phyloP scores from a whole-genome alignment of 2,329 filamentous ascomycete genomes.

The Dryadomyces sulphureus region DNA sequence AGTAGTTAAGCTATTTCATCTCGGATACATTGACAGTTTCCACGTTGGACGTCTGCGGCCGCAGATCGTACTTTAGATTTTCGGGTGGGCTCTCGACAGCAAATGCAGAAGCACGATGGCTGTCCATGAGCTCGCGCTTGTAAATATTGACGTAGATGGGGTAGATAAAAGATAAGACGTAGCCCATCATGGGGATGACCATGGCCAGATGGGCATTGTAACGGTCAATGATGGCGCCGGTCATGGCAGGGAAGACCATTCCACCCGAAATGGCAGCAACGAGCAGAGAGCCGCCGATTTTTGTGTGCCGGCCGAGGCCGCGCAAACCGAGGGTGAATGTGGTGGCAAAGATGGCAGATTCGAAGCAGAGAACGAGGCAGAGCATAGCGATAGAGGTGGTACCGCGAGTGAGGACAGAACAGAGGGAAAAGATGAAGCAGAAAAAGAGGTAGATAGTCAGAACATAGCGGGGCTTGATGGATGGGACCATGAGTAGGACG shows the following conservation, averaged over 20 bases:
- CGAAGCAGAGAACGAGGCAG: constrained; percentile 41
- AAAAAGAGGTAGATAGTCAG: constrained; percentile 36
- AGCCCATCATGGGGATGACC: constrained; percentile 17
- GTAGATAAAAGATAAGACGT: constrained; percentile 15
- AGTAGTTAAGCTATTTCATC: neutral
- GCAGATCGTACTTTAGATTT: constrained; percentile 15
- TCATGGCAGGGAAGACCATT: constrained; percentile 38
- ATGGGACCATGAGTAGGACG: constrained; percentile 35
- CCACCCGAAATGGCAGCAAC: constrained; percentile 39
- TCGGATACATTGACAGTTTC: neutral
- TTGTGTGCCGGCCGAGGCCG: constrained; percentile 40
- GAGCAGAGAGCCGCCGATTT: constrained; percentile 37
- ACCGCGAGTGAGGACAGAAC: constrained; percentile 34
- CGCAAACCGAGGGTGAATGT: constrained; percentile 44
- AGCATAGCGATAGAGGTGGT: constrained; percentile 39
- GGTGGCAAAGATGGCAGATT: constrained; percentile 42
- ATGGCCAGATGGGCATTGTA: constrained; percentile 14
- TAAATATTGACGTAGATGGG: constrained; percentile 18
- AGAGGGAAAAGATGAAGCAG: constrained; percentile 39
- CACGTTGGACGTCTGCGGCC: constrained; percentile 10
- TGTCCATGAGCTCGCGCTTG: constrained; percentile 16
- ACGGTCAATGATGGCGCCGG: constrained; percentile 24
- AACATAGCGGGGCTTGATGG: constrained; percentile 37
- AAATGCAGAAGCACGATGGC: constrained; percentile 15
- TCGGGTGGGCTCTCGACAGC: constrained; percentile 10